Evolutionary conservation across 371 early-diverging fungal species (phyloP).

Genomic region (Coemansia sp.): DNA sequence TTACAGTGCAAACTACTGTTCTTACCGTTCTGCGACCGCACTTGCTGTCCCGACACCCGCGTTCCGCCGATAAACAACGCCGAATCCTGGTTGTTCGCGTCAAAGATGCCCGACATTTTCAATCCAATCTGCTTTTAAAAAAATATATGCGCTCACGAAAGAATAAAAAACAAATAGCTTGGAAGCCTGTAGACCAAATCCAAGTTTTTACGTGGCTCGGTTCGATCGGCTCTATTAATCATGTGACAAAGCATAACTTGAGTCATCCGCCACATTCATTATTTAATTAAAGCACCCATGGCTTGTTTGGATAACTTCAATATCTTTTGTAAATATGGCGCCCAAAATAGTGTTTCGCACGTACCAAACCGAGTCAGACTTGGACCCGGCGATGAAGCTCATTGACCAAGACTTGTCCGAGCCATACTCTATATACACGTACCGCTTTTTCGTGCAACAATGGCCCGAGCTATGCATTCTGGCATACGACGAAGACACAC

Average conservation of each 20-base stretch:
- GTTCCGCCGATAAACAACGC: slow-evolving; percentile 85
- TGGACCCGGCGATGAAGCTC: slow-evolving; percentile 70
- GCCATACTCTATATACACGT: slow-evolving; percentile 95
- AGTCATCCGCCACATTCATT: too few species aligned
- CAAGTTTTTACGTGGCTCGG: slow-evolving; percentile 1
- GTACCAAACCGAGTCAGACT: slow-evolving; percentile 67
- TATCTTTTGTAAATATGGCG: background rate
- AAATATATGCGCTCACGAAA: background rate
- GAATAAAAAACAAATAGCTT: background rate
- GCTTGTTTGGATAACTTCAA: too few species aligned
- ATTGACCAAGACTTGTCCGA: slow-evolving; percentile 92
- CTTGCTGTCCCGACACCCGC: slow-evolving; percentile 90
- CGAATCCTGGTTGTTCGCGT: slow-evolving; percentile 50
- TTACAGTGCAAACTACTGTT: too few species aligned
- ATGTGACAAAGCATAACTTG: too few species aligned
- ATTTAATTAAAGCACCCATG: too few species aligned
- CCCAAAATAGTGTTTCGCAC: slow-evolving; percentile 51
- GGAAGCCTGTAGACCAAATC: background rate
- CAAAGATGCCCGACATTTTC: slow-evolving; percentile 53
- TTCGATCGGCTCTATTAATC: background rate
- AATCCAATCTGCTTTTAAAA: background rate
- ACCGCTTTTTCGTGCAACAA: slow-evolving; percentile 91
- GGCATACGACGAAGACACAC: slow-evolving; percentile 58
- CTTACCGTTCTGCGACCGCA: slow-evolving; percentile 94
- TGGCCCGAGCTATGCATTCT: slow-evolving; percentile 85